phyloP scores from a whole-genome alignment of 2,329 filamentous ascomycete genomes.

The Mycosphaerella sp. region DNA sequence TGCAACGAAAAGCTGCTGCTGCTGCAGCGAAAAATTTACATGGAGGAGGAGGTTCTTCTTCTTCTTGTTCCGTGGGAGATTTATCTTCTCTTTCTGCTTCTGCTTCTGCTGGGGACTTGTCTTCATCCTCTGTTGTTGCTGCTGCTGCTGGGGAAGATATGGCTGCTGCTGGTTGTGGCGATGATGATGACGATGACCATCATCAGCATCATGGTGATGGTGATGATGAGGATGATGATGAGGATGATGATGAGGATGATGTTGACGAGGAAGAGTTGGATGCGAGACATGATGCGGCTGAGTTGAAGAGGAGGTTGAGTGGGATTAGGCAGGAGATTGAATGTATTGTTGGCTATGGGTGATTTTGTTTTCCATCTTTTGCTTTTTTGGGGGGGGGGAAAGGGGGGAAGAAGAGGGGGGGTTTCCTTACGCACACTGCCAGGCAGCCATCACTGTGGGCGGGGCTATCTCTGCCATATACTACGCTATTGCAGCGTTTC shows the following conservation, averaged over 20 bases:
- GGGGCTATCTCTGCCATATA: too few species aligned
- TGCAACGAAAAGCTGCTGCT: conserved; percentile 1
- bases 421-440: too few species aligned
- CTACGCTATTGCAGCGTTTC: too few species aligned
- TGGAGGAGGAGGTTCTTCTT: background rate
- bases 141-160: background rate
- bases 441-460: too few species aligned
- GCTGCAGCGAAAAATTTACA: background rate
- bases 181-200: background rate
- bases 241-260: background rate
- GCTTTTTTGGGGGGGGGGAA: too few species aligned
- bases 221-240: background rate
- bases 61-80: too few species aligned
- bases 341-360: conserved; percentile 7
- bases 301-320: conserved; percentile 7
- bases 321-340: conserved; percentile 11
- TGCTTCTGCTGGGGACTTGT: too few species aligned
- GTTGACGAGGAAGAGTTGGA: conserved; percentile 4
- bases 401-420: too few species aligned
- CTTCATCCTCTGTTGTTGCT: background rate
- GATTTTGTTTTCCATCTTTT: too few species aligned
- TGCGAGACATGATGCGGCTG: conserved; percentile 4
- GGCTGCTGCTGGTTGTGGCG: too few species aligned
- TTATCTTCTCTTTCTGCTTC: too few species aligned
- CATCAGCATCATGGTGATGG: background rate